Conservation (phyloP, 306 rosid species). For the Glycine soja region DNA sequence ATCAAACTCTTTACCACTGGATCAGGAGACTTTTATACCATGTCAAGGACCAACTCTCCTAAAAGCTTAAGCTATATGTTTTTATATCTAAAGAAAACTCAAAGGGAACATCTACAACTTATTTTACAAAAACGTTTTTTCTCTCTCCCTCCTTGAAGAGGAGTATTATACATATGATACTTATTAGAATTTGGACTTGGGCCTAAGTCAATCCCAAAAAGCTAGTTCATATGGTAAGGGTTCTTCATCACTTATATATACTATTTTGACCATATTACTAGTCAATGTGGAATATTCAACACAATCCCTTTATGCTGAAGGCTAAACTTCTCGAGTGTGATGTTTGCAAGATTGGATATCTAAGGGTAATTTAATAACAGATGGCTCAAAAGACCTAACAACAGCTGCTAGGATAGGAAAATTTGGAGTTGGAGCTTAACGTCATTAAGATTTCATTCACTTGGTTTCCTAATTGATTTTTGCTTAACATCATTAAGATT, state of each 20-base stretch:
- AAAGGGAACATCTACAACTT: not conserved
- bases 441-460: slow-evolving; percentile 9
- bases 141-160: not conserved
- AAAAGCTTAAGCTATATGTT: not conserved
- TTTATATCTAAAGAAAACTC: not conserved
- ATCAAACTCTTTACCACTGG: not conserved
- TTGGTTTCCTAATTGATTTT: not conserved
- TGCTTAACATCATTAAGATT: not conserved
- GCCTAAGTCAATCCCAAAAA: no score
- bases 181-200: no score
- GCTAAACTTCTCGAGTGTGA: no score
- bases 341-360: no score
- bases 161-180: not conserved
- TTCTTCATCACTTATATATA: not conserved
- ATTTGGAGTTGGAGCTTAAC: not conserved
- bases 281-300: no score
- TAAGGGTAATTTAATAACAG: no score
- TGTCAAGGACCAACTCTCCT: not conserved
- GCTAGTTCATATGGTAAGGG: not conserved
- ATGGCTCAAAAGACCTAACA: no score
- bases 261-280: no score
- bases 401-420: no score
- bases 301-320: no score
- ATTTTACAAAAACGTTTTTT: not conserved
- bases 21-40: not conserved